Percentiles rank a stretch among this genome's conserved stretches.
Evolutionary conservation across 176 grass and related monocot genomes (phyloP).

Genomic region (Chrysopogon serrulatus): DNA sequence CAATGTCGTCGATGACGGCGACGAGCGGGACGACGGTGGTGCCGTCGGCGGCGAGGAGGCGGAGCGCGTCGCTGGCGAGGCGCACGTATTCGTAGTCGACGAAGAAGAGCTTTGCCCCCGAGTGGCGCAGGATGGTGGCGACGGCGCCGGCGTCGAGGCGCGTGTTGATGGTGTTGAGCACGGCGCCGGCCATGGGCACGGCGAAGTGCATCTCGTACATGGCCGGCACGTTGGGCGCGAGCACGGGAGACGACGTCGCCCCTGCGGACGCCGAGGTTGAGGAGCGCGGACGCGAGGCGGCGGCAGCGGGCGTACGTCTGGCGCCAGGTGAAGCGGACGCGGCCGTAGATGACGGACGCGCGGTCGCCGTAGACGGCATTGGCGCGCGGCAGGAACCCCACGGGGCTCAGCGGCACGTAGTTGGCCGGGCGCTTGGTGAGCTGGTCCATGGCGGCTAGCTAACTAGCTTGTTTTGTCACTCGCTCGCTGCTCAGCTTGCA

Average conservation of each 20-base stretch:
- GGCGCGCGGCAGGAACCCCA: constrained; percentile 58
- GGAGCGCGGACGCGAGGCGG: constrained; percentile 57
- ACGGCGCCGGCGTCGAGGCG: constrained; percentile 64
- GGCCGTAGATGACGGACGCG: constrained; percentile 50
- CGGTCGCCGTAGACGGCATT: constrained; percentile 71
- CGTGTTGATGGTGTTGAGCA: constrained; percentile 78
- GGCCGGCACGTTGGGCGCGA: constrained; percentile 69
- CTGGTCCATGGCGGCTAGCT: constrained; percentile 36
- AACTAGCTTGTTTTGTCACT: neutral
- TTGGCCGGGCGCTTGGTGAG: constrained; percentile 47
- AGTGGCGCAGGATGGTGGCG: constrained; percentile 56
- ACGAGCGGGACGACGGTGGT: constrained; percentile 36
- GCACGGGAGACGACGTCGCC: constrained; percentile 62
- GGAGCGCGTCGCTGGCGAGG: constrained; percentile 56
- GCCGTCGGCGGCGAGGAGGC: neutral
- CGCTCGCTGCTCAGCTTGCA: neutral
- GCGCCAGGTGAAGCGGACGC: constrained; percentile 45
- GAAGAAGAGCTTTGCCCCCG: constrained; percentile 59
- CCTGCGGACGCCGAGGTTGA: constrained; percentile 22
- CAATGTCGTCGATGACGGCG: constrained; percentile 51
- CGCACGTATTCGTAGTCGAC: constrained; percentile 50
- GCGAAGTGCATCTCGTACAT: constrained; percentile 84
- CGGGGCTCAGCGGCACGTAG: constrained; percentile 56
- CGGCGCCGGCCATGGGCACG: constrained; percentile 72
- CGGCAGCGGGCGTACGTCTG: constrained; percentile 54